Evolutionary conservation across 345 rosid species (phyloP).

Genomic region (Eucalyptus coolabah): DNA sequence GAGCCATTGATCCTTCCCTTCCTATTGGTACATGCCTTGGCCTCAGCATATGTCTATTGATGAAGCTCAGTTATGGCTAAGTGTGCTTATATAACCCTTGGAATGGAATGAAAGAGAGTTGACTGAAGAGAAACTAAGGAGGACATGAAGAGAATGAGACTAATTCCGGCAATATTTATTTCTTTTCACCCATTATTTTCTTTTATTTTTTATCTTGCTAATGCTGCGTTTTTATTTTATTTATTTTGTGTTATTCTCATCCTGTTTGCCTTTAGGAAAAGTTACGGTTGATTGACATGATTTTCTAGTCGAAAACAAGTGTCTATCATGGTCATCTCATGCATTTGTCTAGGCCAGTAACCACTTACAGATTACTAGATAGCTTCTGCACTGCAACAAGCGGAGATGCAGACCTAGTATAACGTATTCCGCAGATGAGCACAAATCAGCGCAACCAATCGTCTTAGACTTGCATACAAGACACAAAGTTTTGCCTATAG

Average conservation of each 20-base stretch:
- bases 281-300: background rate
- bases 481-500: background rate
- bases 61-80: conserved; percentile 10
- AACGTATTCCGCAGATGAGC: background rate
- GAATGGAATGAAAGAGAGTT: background rate
- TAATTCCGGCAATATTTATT: background rate
- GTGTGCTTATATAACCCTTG: background rate
- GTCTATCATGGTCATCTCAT: background rate
- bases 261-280: background rate
- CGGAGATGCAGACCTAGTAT: background rate
- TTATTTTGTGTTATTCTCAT: background rate
- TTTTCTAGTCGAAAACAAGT: background rate
- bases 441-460: background rate
- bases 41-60: background rate
- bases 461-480: background rate
- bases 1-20: conserved; percentile 8
- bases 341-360: background rate
- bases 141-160: background rate
- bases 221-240: background rate
- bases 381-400: background rate
- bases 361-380: background rate
- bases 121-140: background rate
- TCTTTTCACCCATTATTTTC: background rate
- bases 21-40: background rate
- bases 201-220: background rate